A percentile compares a stretch with the other conserved stretches of the same genome.
Conservation (phyloP, 2,329 filamentous ascomycete genomes). For the Ceratocystis diversiconidia region DNA sequence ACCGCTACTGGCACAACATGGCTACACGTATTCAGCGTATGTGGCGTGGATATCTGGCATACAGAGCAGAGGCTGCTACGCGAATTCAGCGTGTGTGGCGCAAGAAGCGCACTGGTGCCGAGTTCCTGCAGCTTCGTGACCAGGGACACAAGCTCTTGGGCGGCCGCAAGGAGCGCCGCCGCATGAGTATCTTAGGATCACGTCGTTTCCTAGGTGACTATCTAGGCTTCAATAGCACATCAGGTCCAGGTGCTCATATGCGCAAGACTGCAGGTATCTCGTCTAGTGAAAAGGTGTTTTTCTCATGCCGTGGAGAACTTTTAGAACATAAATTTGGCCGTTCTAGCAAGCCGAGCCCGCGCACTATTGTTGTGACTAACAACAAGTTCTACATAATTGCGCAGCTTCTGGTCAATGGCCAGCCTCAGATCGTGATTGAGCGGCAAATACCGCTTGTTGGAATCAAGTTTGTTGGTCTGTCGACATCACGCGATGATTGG, state of each 20-base stretch:
- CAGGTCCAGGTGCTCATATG: slow-evolving; percentile 68
- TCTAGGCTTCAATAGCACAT: slow-evolving; percentile 67
- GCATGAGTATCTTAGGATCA: slow-evolving; percentile 83
- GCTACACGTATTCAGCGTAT: slow-evolving; percentile 92
- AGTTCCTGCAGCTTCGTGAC: slow-evolving; percentile 77
- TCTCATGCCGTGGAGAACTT: slow-evolving; percentile 82
- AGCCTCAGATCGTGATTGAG: slow-evolving; percentile 69
- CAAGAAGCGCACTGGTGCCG: slow-evolving; percentile 77
- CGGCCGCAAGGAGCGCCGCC: slow-evolving; percentile 76
- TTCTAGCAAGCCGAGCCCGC: slow-evolving; percentile 82
- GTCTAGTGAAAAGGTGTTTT: slow-evolving; percentile 60
- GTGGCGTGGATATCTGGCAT: slow-evolving; percentile 90
- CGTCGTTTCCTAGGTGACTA: slow-evolving; percentile 92
- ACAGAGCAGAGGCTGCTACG: slow-evolving; percentile 80
- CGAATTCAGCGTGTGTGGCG: slow-evolving; percentile 93
- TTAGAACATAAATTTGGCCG: slow-evolving; percentile 90
- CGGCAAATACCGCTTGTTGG: slow-evolving; percentile 68
- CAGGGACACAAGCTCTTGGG: slow-evolving; percentile 70
- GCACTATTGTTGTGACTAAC: slow-evolving; percentile 71
- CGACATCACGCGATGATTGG: slow-evolving; percentile 84
- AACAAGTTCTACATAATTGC: slow-evolving; percentile 81
- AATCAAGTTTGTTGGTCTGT: slow-evolving; percentile 76
- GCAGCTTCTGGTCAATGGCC: slow-evolving; percentile 67
- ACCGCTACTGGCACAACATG: slow-evolving; percentile 99
- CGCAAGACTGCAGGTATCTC: slow-evolving; percentile 58